A percentile compares a stretch with the other conserved stretches of the same genome.
phyloP scores from a whole-genome alignment of 2,329 filamentous ascomycete species.

The Immersiporthe knoxdaviesiana region DNA sequence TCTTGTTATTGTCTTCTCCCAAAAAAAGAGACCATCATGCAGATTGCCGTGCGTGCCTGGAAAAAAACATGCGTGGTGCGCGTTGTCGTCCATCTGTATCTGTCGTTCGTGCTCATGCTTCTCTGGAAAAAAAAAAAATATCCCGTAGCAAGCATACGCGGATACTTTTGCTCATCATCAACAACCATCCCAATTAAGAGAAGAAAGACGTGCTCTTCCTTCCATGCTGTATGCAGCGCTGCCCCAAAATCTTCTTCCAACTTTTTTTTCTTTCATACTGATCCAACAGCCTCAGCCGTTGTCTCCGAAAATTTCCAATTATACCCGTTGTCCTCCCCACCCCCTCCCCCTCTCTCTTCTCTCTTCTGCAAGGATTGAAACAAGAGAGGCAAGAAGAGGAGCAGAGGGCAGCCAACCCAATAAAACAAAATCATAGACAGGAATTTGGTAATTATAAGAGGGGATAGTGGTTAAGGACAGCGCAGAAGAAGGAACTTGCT shows the following conservation, averaged over 20 bases:
- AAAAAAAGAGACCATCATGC: constrained; percentile 20
- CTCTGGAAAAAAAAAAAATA: constrained; percentile 18
- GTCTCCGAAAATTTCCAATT: constrained; percentile 3
- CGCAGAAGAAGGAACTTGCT: constrained; percentile 24
- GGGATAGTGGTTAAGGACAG: constrained; percentile 28
- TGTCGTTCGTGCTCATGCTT: constrained; percentile 22
- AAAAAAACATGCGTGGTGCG: constrained; percentile 23
- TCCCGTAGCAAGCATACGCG: constrained; percentile 17
- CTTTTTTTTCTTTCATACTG: neutral
- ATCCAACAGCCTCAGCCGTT: neutral
- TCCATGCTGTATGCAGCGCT: constrained; percentile 4
- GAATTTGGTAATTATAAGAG: constrained; percentile 30
- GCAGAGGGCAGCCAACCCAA: constrained; percentile 15
- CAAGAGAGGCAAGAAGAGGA: constrained; percentile 21
- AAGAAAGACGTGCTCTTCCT: neutral
- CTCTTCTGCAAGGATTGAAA: constrained; percentile 4
- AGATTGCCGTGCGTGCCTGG: constrained; percentile 20
- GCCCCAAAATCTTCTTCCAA: neutral
- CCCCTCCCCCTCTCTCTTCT: no score
- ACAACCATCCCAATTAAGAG: constrained; percentile 1
- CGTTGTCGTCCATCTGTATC: constrained; percentile 23
- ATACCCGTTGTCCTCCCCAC: constrained; percentile 2
- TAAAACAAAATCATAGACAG: constrained; percentile 25
- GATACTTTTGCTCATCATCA: constrained; percentile 12
- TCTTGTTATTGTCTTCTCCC: constrained; percentile 2